Conservation (phyloP, 2,329 filamentous ascomycete genomes). For the Nannizzia gypsea region DNA sequence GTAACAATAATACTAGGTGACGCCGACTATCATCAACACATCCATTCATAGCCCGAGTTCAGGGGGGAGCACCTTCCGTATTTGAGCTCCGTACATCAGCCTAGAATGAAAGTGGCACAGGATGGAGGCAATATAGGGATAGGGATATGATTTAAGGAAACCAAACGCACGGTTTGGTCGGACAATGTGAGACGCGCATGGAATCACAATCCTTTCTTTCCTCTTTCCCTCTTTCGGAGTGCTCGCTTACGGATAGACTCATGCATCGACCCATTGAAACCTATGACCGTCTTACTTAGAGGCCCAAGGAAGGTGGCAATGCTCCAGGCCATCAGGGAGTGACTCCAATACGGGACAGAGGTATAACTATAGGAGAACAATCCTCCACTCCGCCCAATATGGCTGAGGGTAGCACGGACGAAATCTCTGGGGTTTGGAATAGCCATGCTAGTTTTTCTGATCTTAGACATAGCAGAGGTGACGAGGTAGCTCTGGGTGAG, state of each 20-base stretch:
- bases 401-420: constrained; percentile 63
- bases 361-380: constrained; percentile 71
- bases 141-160: neutral
- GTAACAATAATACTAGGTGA: neutral
- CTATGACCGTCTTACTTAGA: constrained; percentile 46
- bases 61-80: neutral
- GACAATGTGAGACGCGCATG: neutral
- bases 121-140: neutral
- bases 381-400: constrained; percentile 66
- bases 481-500: constrained; percentile 86
- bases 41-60: neutral
- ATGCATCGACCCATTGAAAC: constrained; percentile 60
- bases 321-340: constrained; percentile 77
- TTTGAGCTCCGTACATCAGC: neutral
- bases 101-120: neutral
- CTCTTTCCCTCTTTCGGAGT: constrained; percentile 66
- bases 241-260: constrained; percentile 70
- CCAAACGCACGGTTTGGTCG: neutral
- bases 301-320: constrained; percentile 51
- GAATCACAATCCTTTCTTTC: constrained; percentile 31
- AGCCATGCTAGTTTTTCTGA: constrained; percentile 62
- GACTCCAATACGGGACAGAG: constrained; percentile 86
- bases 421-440: constrained; percentile 76
- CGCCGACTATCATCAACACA: neutral
- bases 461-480: constrained; percentile 93